Evolutionary conservation across 2,329 filamentous ascomycete species (phyloP).

Genomic region (Fusarium piperis): DNA sequence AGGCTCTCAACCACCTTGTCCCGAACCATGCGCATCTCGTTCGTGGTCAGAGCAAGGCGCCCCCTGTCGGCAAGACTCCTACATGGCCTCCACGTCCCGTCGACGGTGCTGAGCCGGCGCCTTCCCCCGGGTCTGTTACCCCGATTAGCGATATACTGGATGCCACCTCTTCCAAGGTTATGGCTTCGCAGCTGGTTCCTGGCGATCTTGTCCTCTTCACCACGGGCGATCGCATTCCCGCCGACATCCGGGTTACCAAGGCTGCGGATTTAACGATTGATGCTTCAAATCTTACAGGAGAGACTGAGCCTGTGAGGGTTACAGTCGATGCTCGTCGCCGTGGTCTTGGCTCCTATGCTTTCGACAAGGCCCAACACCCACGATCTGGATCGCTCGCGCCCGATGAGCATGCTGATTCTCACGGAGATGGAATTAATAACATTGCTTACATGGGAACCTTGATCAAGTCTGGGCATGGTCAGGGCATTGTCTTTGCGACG

Average conservation of each 20-base stretch:
- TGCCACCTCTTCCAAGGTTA: slow-evolving; percentile 82
- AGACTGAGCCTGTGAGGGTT: slow-evolving; percentile 92
- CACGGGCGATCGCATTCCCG: slow-evolving; percentile 94
- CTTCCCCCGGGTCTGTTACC: slow-evolving; percentile 60
- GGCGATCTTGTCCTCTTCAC: slow-evolving; percentile 94
- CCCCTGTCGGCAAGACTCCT: slow-evolving; percentile 48
- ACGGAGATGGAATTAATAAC: slow-evolving; percentile 80
- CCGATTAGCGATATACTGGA: slow-evolving; percentile 73
- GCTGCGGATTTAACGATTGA: slow-evolving; percentile 92
- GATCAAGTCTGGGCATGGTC: slow-evolving; percentile 92
- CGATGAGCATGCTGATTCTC: slow-evolving; percentile 67
- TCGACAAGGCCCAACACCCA: slow-evolving; percentile 43
- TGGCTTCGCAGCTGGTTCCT: slow-evolving; percentile 86
- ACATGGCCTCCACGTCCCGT: slow-evolving; percentile 60
- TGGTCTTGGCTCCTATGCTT: slow-evolving; percentile 40
- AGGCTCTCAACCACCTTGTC: slow-evolving; percentile 91
- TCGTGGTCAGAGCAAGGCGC: slow-evolving; percentile 60
- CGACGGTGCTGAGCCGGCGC: slow-evolving; percentile 56
- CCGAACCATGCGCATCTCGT: slow-evolving; percentile 97
- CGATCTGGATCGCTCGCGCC: slow-evolving; percentile 54
- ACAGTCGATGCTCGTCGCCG: slow-evolving; percentile 66
- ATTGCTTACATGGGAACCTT: slow-evolving; percentile 98
- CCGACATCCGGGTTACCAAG: slow-evolving; percentile 92
- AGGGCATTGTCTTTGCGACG: slow-evolving; percentile 96
- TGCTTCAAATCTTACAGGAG: slow-evolving; percentile 94